A percentile compares a stretch with the other conserved stretches of the same genome.
phyloP scores from a whole-genome alignment of 495 filamentous ascomycete species.

The Aspergillus carlsbadensis region DNA sequence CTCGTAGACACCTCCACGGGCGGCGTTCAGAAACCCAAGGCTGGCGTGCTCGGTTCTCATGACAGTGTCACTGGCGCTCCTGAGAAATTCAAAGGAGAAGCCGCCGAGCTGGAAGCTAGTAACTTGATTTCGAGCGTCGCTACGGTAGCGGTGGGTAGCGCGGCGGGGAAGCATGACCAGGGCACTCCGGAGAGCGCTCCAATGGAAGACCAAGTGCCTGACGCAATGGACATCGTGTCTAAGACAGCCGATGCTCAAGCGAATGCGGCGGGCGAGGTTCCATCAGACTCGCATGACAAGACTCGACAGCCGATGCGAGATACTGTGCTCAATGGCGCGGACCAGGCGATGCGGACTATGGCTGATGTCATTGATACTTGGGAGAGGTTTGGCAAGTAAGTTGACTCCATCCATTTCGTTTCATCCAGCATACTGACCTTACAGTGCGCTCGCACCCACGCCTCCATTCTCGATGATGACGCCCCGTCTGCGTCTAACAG shows the following conservation, averaged over 20 bases:
- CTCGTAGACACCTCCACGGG: slow-evolving; percentile 63
- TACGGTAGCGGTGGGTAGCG: slow-evolving; percentile 70
- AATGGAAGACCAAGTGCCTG: slow-evolving; percentile 52
- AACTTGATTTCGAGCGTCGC: slow-evolving; percentile 79
- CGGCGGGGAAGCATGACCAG: slow-evolving; percentile 68
- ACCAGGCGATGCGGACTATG: slow-evolving; percentile 74
- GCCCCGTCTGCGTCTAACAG: slow-evolving; percentile 62
- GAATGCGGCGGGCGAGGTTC: slow-evolving; percentile 43
- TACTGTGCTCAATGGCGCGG: slow-evolving; percentile 72
- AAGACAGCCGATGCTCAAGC: slow-evolving; percentile 59
- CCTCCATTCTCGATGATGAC: slow-evolving; percentile 68
- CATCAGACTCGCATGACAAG: slow-evolving; percentile 63
- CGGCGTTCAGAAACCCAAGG: slow-evolving; percentile 61
- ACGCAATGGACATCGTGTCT: slow-evolving; percentile 57
- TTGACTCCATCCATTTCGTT: background rate
- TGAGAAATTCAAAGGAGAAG: slow-evolving; percentile 82
- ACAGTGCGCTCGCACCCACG: slow-evolving; percentile 71
- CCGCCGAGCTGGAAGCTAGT: slow-evolving; percentile 80
- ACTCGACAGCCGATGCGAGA: slow-evolving; percentile 81
- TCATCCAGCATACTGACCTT: slow-evolving; percentile 12
- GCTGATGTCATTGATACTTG: slow-evolving; percentile 74
- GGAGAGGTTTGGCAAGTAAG: slow-evolving; percentile 77
- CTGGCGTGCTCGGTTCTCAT: slow-evolving; percentile 70
- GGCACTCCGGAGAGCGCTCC: slow-evolving; percentile 44
- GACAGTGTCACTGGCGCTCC: slow-evolving; percentile 80